Evolutionary conservation across 192 early-diverging fungal species (phyloP), one percentile per base, ranked within the genome.

Genomic region (Obelidium mucronatum): DNA sequence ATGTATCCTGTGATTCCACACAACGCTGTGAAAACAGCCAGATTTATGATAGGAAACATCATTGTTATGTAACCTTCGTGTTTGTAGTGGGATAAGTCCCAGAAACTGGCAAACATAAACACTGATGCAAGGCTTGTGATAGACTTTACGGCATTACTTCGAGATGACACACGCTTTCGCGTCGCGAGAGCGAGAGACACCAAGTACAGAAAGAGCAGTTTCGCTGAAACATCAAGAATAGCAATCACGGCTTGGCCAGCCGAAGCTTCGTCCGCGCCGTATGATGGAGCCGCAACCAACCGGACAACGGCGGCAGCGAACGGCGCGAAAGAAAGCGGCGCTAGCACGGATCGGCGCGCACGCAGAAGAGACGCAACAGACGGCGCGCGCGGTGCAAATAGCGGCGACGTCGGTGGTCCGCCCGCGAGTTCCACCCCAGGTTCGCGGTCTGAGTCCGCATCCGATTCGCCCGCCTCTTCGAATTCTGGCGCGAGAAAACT

Each of bases 31-130:
- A 30, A 39, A 6, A 19, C 31, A 30, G 31, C 22, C 11, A 65
- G 1, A 39, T 65, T 65, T 15, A 31, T 22, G 63, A 39, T 11
- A 13, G 37, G 63, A 65, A 65, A 65, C 63, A 65, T 11, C 37
- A 37, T 31, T 31, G 63, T 37, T 1, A 0, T 0, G 37, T 65
- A 2, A 13, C 34, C 30, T 37, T 31, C 63, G 28, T 65, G 34
- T 17, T 31, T 11, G 37, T 26, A 65, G 28, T 65, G 30, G 19
- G 37, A 19, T 2, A 37, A 39, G 63, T 65, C 63, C 30, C 30
- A 65, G 11, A 39, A 11, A 19, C 34, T 22, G 13, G 63, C 63
- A 39, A 39, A 15, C 34, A 39, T 19, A 30, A 31, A 65, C 19
- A 28, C 63, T 15, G 63, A 11, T 13, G 31, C 30, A 15, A 36